Base-by-base conservation (phyloP, 2,329 filamentous ascomycete species). In the Cladosporium velox region DNA sequence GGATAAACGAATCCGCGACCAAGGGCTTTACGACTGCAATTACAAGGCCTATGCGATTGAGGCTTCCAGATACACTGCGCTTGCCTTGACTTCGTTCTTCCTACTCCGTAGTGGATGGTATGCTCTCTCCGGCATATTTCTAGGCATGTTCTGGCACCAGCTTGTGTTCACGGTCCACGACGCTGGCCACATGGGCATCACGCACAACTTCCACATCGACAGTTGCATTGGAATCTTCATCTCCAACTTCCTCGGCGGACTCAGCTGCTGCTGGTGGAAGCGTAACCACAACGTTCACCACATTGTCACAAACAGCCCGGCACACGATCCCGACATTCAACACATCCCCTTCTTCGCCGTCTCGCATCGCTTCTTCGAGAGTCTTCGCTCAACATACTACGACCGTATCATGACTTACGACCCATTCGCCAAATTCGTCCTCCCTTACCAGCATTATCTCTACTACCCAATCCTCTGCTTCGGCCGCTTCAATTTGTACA, bases 231-330 rank as follows among this genome's bases (percentile, higher is more conserved):
- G 92, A 59, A 97, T 98, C 74, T 80, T 96, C 70, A 90, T 97
- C 73, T 93, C 93, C 63, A 91, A 97, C 77, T 98, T 90, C 72
- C 81, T 95, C 24, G 95, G 95, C 44, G 95, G 95, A 0, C 80
- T 99, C 38, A 97, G 92, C 30, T 81, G 97, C 64, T 92, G 94
- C 54, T 99, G 95, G 95, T 99, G 95, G 94, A 98, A 98, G 80
- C 86, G 88, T 68, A 97, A 89, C 76, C 94, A 98, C 79, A 98
- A 98, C 75, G 93, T 97, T 10, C 94, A 98, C 76, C 94, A 98
- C 75, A 93, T 98, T 71, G 90, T 98, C 62, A 98, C 95, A 21
- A 98, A 98, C 77, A 90, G 90, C 52, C 91, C 93, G 15, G 95
- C 97, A 78, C 94, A 98, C 76, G 94, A 98, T 76, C 94, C 95